Evolutionary conservation across 2,329 filamentous ascomycete genomes (phyloP).

Genomic region (Aureobasidium vineae): DNA sequence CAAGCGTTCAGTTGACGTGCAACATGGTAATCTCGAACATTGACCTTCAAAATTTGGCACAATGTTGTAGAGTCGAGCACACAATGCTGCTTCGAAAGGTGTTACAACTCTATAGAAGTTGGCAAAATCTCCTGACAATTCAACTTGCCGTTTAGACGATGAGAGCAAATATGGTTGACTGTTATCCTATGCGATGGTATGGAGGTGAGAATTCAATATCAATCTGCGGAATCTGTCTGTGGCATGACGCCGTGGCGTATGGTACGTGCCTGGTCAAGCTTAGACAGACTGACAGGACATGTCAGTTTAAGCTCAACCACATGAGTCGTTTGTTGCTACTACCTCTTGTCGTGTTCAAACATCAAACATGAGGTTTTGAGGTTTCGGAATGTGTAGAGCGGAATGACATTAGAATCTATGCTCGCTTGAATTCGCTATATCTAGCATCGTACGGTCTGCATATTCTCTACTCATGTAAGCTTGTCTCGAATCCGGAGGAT

Average conservation of each 20-base stretch:
- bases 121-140: neutral
- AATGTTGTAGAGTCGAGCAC: neutral
- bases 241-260: constrained; percentile 12
- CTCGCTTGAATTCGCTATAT: neutral
- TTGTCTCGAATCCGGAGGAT: neutral
- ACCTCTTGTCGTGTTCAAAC: neutral
- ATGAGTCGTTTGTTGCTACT: neutral
- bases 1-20: neutral
- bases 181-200: neutral
- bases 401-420: too few species aligned
- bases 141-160: neutral
- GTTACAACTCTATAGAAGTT: too few species aligned
- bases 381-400: neutral
- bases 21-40: neutral
- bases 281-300: neutral
- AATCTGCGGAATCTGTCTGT: neutral
- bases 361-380: neutral
- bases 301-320: neutral
- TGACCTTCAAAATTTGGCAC: neutral
- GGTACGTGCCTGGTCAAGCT: neutral
- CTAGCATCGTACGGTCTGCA: too few species aligned
- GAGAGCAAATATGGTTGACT: neutral
- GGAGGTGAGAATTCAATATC: neutral
- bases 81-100: neutral
- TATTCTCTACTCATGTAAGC: neutral